Percentiles rank a stretch among this genome's conserved stretches.
Evolutionary conservation across 2,329 filamentous ascomycete genomes (phyloP).

Genomic region (Tolypocladium ovalisporum): DNA sequence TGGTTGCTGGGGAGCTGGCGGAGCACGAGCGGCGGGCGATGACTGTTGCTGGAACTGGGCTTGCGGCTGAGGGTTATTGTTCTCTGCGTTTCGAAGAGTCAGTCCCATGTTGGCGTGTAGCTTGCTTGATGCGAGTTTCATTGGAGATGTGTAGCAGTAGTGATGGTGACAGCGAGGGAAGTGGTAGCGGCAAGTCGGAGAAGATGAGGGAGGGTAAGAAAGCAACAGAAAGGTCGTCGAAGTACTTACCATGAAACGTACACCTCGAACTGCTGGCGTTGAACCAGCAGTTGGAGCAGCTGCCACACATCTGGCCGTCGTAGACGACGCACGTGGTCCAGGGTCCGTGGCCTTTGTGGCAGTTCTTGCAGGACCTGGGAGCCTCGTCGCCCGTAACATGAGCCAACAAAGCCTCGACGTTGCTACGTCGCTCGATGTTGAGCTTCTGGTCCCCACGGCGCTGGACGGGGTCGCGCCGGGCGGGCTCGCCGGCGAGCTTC

Average conservation of each 20-base stretch:
- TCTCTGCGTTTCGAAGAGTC: slow-evolving; percentile 21
- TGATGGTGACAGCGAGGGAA: neutral
- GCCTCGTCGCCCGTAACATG: slow-evolving; percentile 42
- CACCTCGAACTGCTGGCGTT: slow-evolving; percentile 49
- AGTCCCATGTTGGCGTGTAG: neutral
- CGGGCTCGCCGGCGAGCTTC: slow-evolving; percentile 37
- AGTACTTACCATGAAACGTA: slow-evolving; percentile 44
- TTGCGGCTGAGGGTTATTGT: slow-evolving; percentile 28
- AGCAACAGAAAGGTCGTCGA: neutral
- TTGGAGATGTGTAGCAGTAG: no score
- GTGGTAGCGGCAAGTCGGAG: neutral
- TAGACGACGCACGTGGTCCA: slow-evolving; percentile 50
- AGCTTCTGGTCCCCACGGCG: slow-evolving; percentile 42
- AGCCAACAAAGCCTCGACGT: slow-evolving; percentile 47
- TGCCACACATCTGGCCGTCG: slow-evolving; percentile 49
- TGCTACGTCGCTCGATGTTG: slow-evolving; percentile 46
- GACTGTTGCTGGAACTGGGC: slow-evolving; percentile 13
- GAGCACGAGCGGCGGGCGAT: slow-evolving; percentile 11
- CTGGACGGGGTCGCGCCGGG: slow-evolving; percentile 39
- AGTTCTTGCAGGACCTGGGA: slow-evolving; percentile 44
- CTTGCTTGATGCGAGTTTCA: neutral
- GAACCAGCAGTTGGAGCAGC: slow-evolving; percentile 54
- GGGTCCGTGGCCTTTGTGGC: slow-evolving; percentile 47
- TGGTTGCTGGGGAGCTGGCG: slow-evolving; percentile 8
- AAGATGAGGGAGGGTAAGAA: neutral